Base-by-base conservation (phyloP, 2,329 filamentous ascomycete species). In the Helminthosporium solani region DNA sequence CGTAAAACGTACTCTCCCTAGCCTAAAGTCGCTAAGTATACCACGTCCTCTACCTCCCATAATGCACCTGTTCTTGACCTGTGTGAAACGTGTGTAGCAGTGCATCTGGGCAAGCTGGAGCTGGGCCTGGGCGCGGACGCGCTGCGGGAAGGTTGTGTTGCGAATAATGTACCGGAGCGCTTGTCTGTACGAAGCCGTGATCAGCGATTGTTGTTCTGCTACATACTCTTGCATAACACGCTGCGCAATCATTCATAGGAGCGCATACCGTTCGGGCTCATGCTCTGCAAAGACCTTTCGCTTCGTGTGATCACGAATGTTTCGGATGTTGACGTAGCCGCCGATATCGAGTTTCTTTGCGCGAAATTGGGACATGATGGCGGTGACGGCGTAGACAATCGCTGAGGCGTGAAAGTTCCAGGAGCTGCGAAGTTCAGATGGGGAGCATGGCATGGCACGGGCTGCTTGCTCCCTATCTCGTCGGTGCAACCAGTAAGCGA, bases 251-350 rank as follows among this genome's bases (percentile, higher is more conserved):
- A 30, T 44, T 28, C n/a, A 20, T 19, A 41, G 57, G 49, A 31
- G 42, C 35, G 56, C 68, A 53, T 77, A 95, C 91, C 92, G 86
- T 75, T 96, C 87, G 3, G 90, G 83, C 76, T 99, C 94, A 67
- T 86, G 78, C 68, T 90, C 79, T 67, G 87, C 87, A 65, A 91
- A 96, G 48, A 90, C 88, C 76, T 95, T 92, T 64, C 94, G 87
- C 82, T 97, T 99, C 44, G 90, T 91, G 76, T 97, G 90, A 73
- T 99, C 94, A 63, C 94, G 89, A 68, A 99, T 87, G 57, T 88
- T 82, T 58, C 86, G 86, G 70, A 86, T 83, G 67, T 96, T 96
- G 75, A 95, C 73, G 67, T 88, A 96, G 69, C 89, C 89, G 70
- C 87, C 85, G 58, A 97, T 76, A 61, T 97, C 90, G 60, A 96